Evolutionary conservation across 768 basidiomycete genomes (phyloP).

Genomic region (Leccinellum rugosiceps): DNA sequence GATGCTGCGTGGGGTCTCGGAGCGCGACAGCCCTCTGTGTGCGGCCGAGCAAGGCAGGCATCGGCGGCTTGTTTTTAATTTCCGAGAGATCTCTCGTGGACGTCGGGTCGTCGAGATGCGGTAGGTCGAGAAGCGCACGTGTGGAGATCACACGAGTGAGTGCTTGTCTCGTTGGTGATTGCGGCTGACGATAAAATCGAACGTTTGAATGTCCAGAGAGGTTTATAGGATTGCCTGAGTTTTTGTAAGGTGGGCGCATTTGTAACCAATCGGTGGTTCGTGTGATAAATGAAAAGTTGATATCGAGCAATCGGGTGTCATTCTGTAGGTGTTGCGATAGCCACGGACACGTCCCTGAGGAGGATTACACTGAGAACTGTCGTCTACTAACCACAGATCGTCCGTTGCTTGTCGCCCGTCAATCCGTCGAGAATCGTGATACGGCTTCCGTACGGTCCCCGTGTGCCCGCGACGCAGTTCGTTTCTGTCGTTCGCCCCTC

Average conservation of each 20-base stretch:
- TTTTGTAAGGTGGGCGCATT: conserved; percentile 23
- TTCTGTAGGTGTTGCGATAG: conserved; percentile 14
- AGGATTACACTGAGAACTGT: conserved; percentile 26
- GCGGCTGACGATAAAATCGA: not conserved
- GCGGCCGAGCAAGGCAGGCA: not conserved
- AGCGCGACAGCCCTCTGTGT: not conserved
- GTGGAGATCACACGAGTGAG: not conserved
- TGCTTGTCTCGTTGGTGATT: not conserved
- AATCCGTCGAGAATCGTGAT: conserved; percentile 8
- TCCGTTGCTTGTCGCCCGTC: not conserved
- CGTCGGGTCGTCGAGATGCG: not conserved
- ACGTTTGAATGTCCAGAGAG: not conserved
- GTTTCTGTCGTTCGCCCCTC: conserved; percentile 6
- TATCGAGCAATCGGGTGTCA: conserved; percentile 14
- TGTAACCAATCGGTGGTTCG: conserved; percentile 17
- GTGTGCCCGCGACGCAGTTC: conserved; percentile 4
- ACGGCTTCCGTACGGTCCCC: not conserved
- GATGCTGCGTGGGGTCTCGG: not conserved
- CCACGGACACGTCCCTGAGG: conserved; percentile 20
- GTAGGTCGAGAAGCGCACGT: conserved; percentile 11
- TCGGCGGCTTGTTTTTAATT: conserved; percentile 24
- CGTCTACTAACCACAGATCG: conserved; percentile 15
- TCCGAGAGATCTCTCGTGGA: conserved; percentile 16
- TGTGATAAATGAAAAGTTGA: conserved; percentile 26
- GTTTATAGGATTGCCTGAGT: not conserved